Conservation (phyloP, 2,329 filamentous ascomycete species). For the Arthrobotrys megalospora region DNA sequence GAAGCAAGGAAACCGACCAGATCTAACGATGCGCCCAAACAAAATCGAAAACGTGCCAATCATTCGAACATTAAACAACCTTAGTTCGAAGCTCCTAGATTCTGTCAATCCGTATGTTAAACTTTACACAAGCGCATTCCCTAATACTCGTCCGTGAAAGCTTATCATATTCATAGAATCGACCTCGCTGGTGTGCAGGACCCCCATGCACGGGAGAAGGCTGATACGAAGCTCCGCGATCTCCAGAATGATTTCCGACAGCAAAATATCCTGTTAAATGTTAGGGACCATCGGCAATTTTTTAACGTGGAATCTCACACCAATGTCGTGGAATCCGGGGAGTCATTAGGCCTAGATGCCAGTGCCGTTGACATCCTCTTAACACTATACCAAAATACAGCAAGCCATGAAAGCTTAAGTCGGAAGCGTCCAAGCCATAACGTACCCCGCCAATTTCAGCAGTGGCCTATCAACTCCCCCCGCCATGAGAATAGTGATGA, state of each 20-base stretch:
- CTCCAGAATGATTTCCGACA: conserved; percentile 30
- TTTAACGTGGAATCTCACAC: background rate
- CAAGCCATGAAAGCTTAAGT: background rate
- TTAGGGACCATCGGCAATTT: conserved; percentile 46
- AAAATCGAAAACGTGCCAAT: conserved; percentile 85
- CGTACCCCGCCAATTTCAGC: no score
- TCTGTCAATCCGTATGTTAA: conserved; percentile 78
- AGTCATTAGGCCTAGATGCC: background rate
- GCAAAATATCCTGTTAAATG: conserved; percentile 39
- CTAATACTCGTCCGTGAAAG: background rate
- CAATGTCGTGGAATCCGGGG: background rate
- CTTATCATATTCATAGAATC: conserved; percentile 5
- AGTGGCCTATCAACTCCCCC: background rate
- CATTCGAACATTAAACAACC: conserved; percentile 86
- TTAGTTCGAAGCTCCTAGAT: conserved; percentile 94
- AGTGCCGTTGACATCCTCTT: conserved; percentile 8
- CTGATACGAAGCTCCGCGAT: conserved; percentile 25
- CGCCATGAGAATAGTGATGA: background rate
- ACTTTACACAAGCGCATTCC: background rate
- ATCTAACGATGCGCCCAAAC: conserved; percentile 87
- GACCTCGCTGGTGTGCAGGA: conserved; percentile 5
- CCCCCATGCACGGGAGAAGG: conserved; percentile 61
- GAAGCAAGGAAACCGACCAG: conserved; percentile 84
- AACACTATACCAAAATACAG: conserved; percentile 30
- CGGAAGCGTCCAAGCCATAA: background rate